Evolutionary conservation across 2,329 filamentous ascomycete species (phyloP), one percentile per base, ranked within the genome.

Genomic region (Chaetomium sp.): DNA sequence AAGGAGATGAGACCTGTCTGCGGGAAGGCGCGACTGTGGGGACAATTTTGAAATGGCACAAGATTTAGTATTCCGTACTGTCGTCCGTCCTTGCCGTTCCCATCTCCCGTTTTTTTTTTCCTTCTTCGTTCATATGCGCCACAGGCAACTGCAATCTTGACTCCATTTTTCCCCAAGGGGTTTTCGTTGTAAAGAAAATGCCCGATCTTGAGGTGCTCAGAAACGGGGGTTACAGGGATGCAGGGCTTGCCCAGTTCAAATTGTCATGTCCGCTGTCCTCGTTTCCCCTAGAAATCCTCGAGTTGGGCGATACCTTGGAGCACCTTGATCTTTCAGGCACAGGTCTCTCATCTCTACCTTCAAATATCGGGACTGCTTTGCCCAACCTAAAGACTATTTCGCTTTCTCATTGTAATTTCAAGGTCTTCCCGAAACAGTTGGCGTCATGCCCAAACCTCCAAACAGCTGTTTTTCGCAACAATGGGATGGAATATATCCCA

Each of bases 241-340:
- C 61, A 5, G 65, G 62, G 2, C 62, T 69, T 9, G 65, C 65
- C 19, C 68, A 65, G 59, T 60, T 74, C n/a, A 74, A 72, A 61
- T 57, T 75, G 32, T 59, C 63, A 0, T 66, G 66, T 52, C 64
- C 66, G 2, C 62, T 75, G 38, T 59, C 61, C 33, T 42, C 56
- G 1, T 72, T 78, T 40, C 76, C 75, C 1, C 42, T 54, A 1
- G 70, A 74, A 56, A 71, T 79, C 35, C 61, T 77, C 6, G 63
- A 70, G 6, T 67, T 74, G 27, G 73, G 72, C 38, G 61, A 66
- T 14, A 72, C 71, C 3, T 71, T 79, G 27, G 70, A 74, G 58
- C 70, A 73, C 45, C 71, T 79, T 7, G 76, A 79, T 59, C 71
- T 79, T n/a, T 79, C 76, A 0, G 71, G 69, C 10, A 78, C 74